A percentile compares a stretch with the other conserved stretches of the same genome.
Conservation (phyloP, 176 grass and related monocot genomes). For the Carex myosuroides region DNA sequence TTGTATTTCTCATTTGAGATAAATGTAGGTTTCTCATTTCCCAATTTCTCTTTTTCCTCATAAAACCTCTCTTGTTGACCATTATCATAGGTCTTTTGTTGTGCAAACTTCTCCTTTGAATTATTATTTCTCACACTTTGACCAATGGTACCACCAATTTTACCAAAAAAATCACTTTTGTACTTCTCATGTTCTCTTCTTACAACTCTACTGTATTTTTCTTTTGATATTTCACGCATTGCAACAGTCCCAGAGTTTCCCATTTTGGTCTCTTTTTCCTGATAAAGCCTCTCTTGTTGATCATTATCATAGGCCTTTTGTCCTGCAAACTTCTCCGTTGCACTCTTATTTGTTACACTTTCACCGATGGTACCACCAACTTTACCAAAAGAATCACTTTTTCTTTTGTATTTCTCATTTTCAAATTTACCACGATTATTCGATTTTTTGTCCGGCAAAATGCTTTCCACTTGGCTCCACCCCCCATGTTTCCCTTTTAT, state of each 20-base stretch:
- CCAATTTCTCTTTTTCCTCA: neutral
- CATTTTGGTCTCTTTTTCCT: neutral
- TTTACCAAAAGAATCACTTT: conserved; percentile 22
- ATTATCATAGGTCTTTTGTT: neutral
- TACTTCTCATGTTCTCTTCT: neutral
- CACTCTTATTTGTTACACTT: conserved; percentile 23
- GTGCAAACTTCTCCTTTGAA: neutral
- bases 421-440: conserved; percentile 12
- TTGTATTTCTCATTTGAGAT: too few relatives aligned
- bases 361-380: conserved; percentile 8
- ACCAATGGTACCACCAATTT: conserved; percentile 12
- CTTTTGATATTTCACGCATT: neutral
- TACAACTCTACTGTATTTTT: neutral
- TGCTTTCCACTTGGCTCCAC: neutral
- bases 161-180: conserved; percentile 18
- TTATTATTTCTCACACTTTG: conserved; percentile 22
- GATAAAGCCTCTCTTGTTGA: neutral
- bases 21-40: neutral
- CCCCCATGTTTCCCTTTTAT: neutral
- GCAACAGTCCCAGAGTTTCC: neutral
- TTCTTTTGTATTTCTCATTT: neutral
- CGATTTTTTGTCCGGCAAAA: conserved; percentile 27
- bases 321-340: neutral
- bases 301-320: neutral
- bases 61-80: neutral